Evolutionary conservation across 108 stramenopile species (phyloP), one percentile per base, ranked within the genome.

Genomic region (Pseudonitzschia multiseries): DNA sequence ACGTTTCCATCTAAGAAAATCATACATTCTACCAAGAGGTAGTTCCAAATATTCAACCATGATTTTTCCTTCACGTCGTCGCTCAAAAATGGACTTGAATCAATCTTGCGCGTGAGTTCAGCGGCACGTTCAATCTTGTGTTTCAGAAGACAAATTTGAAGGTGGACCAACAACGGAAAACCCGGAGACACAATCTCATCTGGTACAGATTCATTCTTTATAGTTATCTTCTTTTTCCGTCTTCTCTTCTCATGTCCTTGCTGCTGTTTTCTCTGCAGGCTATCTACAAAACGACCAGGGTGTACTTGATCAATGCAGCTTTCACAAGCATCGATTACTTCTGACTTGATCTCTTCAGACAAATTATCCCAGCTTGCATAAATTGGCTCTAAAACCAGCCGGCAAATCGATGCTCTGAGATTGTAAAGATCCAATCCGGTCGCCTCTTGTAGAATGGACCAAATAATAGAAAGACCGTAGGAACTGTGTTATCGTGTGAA

Each of bases 1-100:
- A 20, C 6, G 36, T 78, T 78, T 31, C 71, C 63, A 43, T 71
- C 70, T 64, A 80, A 67, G 60, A 79, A 74, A 8, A 74, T 12
- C 14, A 57, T 27, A 8, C 70, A 56, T 31, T 64, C 21, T 14
- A 32, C 31, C 50, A 80, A 74, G 12, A 78, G 42, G 42, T 78
- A 57, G 8, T 51, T 42, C 69, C 69, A 78, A 14, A 78, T 68
- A 26, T 33, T 36, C 3, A 68, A 29, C 71, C 70, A 72, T 6
- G 63, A 71, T 60, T 78, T 44, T 17, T 78, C 71, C 0, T 68
- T 68, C 13, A 44, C 48, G 20, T 65, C 42, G 1, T 42, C 65
- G 53, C 72, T 65, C 33, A 78, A 17, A 52, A 65, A 20, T 12
- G 57, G 18, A 68, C 64, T 42, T 12, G 52, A 46, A 18, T 78